Evolutionary conservation across 169 alveolate genomes (phyloP).

Genomic region (Babesia ovata): DNA sequence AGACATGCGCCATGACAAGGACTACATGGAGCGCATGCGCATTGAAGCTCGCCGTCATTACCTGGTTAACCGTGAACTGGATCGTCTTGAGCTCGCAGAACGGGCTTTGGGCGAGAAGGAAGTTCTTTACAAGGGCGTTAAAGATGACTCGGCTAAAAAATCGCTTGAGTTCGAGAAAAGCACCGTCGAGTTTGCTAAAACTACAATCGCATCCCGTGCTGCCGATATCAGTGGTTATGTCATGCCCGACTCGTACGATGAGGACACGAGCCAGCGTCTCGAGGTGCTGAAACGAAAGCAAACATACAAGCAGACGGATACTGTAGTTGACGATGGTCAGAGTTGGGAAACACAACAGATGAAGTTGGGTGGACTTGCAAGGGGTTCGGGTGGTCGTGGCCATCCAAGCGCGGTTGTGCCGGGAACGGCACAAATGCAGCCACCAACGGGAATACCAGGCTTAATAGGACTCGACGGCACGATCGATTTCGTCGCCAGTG

Average conservation of each 20-base stretch:
- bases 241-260: constrained; percentile 88
- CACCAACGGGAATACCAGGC: background rate
- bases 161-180: constrained; percentile 84
- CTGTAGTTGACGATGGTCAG: constrained; percentile 34
- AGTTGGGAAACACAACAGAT: constrained; percentile 62
- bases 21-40: constrained; percentile 74
- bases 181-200: constrained; percentile 86
- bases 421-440: background rate
- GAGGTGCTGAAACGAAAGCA: constrained; percentile 49
- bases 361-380: constrained; percentile 36
- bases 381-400: background rate
- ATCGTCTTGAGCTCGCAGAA: constrained; percentile 91
- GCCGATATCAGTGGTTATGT: constrained; percentile 77
- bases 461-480: constrained; percentile 42
- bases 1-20: constrained; percentile 68
- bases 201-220: constrained; percentile 82
- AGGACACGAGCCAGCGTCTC: constrained; percentile 70
- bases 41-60: constrained; percentile 90
- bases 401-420: background rate
- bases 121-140: constrained; percentile 76
- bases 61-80: constrained; percentile 91
- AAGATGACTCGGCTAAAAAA: constrained; percentile 68
- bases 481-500: constrained; percentile 45
- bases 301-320: constrained; percentile 17
- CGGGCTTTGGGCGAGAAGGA: constrained; percentile 87